phyloP scores from a whole-genome alignment of 31 red algal genomes.

The Odonthalia washingtoniensis region DNA sequence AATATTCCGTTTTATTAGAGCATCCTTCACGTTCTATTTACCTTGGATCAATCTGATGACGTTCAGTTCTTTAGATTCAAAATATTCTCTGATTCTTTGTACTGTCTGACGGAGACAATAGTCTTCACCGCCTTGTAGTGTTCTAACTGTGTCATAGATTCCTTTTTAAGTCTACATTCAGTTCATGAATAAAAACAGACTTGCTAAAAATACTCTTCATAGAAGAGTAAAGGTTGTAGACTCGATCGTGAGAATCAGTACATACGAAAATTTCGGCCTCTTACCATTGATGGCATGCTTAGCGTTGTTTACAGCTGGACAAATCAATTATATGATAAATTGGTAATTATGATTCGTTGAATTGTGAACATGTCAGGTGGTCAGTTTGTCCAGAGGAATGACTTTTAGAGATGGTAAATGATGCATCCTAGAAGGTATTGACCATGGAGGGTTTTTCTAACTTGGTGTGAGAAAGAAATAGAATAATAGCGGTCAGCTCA shows the following conservation, averaged over 20 bases:
- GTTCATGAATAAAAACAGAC: not conserved
- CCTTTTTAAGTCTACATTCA: conserved; percentile 37
- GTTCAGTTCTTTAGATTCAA: too few relatives aligned
- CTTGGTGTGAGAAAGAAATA: not conserved
- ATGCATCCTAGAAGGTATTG: conserved; percentile 50
- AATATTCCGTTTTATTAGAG: too few relatives aligned
- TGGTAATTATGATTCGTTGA: not conserved
- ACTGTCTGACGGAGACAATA: too few relatives aligned
- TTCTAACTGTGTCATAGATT: too few relatives aligned
- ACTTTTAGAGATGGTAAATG: conserved; percentile 35
- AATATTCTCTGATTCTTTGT: too few relatives aligned
- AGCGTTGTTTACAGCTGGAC: conserved; percentile 35
- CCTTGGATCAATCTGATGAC: too few relatives aligned
- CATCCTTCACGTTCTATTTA: too few relatives aligned
- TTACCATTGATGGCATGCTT: conserved; percentile 21
- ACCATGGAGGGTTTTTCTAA: not conserved
- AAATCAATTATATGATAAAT: conserved; percentile 52
- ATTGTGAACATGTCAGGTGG: conserved; percentile 13
- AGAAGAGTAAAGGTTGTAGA: not conserved
- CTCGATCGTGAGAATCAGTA: conserved; percentile 22
- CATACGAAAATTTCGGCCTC: conserved; percentile 55
- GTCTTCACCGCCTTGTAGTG: too few relatives aligned
- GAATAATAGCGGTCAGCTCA: not conserved
- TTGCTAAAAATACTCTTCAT: not conserved
- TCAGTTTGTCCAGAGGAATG: conserved; percentile 52